Percentiles rank a stretch among this genome's conserved stretches.
phyloP scores from a whole-genome alignment of 305 asterid genomes.

The Fraxinus paxiana region DNA sequence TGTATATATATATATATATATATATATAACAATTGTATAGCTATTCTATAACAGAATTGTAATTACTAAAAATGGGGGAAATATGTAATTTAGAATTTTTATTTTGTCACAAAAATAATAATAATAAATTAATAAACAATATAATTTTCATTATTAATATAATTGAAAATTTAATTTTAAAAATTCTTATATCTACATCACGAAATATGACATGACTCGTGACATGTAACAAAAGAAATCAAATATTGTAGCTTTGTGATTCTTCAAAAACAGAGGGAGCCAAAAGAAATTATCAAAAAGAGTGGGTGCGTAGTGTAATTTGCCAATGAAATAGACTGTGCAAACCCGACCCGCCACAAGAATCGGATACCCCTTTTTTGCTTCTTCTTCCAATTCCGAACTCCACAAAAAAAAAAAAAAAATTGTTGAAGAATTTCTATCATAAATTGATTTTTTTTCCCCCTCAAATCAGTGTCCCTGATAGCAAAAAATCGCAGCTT shows the following conservation, averaged over 20 bases:
- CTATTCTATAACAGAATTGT: too few relatives aligned
- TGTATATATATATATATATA: too few relatives aligned
- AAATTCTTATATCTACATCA: neutral
- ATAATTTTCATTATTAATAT: neutral
- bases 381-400: neutral
- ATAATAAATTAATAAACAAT: too few relatives aligned
- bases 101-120: neutral
- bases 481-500: neutral
- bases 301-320: neutral
- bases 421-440: neutral
- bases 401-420: neutral
- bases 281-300: neutral
- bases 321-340: neutral
- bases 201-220: neutral
- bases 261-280: neutral
- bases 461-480: neutral
- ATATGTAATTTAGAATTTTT: too few relatives aligned
- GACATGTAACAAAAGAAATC: neutral
- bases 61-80: too few relatives aligned
- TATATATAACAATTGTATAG: too few relatives aligned
- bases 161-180: too few relatives aligned
- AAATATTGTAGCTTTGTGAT: neutral
- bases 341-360: conserved; percentile 21
- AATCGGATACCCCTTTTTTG: neutral
- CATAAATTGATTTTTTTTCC: neutral